Percentiles rank a stretch among this genome's conserved stretches.
Evolutionary conservation across 257 asterid genomes (phyloP).

Genomic region (Przewalskia tangutica): DNA sequence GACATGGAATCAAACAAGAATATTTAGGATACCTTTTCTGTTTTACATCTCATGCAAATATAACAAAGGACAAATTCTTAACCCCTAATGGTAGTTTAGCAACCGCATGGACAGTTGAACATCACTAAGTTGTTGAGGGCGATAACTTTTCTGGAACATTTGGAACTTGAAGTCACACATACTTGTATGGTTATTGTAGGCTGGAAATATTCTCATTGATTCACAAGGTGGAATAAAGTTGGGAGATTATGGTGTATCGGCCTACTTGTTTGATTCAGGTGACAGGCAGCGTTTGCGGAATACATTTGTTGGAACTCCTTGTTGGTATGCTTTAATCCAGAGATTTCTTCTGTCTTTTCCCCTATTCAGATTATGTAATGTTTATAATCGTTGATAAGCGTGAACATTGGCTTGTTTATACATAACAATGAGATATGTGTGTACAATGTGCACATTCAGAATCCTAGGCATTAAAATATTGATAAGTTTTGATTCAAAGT

Average conservation of each 20-base stretch:
- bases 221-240: constrained; percentile 65
- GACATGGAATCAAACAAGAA: neutral
- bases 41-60: neutral
- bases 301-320: constrained; percentile 88
- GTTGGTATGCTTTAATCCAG: constrained; percentile 41
- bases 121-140: neutral
- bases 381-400: neutral
- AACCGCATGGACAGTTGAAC: neutral
- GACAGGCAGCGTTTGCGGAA: constrained; percentile 78
- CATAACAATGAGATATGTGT: neutral
- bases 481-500: neutral
- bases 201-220: constrained; percentile 77
- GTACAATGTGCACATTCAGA: neutral
- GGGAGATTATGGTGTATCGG: constrained; percentile 86
- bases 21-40: neutral
- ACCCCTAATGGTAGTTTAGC: neutral
- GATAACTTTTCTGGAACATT: neutral
- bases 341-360: neutral
- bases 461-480: neutral
- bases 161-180: constrained; percentile 1
- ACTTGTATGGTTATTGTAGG: constrained; percentile 30
- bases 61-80: neutral
- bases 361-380: neutral
- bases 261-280: constrained; percentile 78
- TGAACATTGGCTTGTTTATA: neutral